Base-by-base conservation (phyloP, 140 eudicot genomes). In the Oenanthe javanica region DNA sequence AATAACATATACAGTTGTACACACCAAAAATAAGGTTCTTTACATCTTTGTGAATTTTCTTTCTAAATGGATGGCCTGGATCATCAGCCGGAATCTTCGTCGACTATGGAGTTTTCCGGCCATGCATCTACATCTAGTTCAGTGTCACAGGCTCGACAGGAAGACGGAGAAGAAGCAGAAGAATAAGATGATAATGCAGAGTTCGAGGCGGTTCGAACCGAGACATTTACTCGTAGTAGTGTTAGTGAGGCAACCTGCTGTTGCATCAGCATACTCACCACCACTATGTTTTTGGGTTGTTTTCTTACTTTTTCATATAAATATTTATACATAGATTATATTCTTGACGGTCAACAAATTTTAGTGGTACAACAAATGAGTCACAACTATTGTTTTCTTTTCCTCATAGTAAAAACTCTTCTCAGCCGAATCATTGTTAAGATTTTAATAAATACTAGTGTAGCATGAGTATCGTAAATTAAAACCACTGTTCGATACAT, bases 41-140 rank as follows among this genome's bases (percentile, higher is more conserved):
- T 31, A 31, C 31, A 31, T 31, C 31, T 31, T 31, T 31, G 31
- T 31, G 31, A 31, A 31, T 31, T 31, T 31, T 31, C 31, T 31
- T 31, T 31, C 31, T 36, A n/a, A 43, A 72, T 72, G 77, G 77
- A 72, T 9, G 36, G 1, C 47, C 77, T 36, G 5, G 25, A 72
- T 72, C 12, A 70, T 5, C 77, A 72, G 51, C 77, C 50, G n/a
- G 77, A 72, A 15, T 43, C 36, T 72, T 72, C 76, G 11, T 31
- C 76, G 0, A 14, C 48, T 19, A 8, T 38, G 75, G 75, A 72
- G 2, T 19, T 4, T 72, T 72, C 31, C 52, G 52, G 77, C 49
- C 4, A 2, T 43, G 51, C 77, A 42, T 72, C 77, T 10, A 16
- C 50, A 18, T 72, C 51, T 51, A 40, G 31, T 42, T 72, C 51